Base-by-base conservation (phyloP, 2,329 filamentous ascomycete genomes). In the Fusarium sp. region DNA sequence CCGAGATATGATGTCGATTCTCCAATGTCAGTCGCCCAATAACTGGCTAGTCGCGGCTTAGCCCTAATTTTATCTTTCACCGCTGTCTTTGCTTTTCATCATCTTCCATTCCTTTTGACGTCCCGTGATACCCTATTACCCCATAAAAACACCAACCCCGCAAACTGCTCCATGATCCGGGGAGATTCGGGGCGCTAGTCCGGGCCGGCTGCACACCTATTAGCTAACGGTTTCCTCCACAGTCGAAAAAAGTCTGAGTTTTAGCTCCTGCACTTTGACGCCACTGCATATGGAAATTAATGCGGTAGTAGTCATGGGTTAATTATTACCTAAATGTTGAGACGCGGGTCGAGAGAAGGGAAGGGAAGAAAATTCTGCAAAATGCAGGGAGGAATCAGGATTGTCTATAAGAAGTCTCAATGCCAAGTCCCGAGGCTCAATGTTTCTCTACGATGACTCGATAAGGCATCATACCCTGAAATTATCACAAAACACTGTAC, bases 111-210 rank as follows among this genome's bases (percentile, higher is more conserved):
- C 55, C 24, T 45, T 38, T 31, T 31, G n/a, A 39, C 35, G 22
- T 54, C 44, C 35, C 59, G 48, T 69, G 63, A 52, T 38, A 59
- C 64, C 20, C 42, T 54, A 69, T 70, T 73, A 73, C 70, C 70
- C 70, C 69, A 73, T 72, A 38, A 55, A 73, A 70, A 73, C 35
- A 58, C 26, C 44, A 66, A 70, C 70, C 70, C 70, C 69, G 70
- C 70, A 72, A 63, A 58, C 20, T 57, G 49, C 61, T 41, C 48
- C 61, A 72, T 54, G 69, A 60, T 61, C 69, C 69, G 65, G 70
- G 70, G 70, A 35, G 41, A 73, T 33, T 66, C 70, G 70, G 70
- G 70, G 69, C 35, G 42, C 70, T 70, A 66, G 54, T 42, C 70
- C 69, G 36, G 69, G 28, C 49, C 49, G 48, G 56, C 20, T 64